Evolutionary conservation across 2,329 filamentous ascomycete species (phyloP).

Genomic region (Colletotrichum tofieldiae): DNA sequence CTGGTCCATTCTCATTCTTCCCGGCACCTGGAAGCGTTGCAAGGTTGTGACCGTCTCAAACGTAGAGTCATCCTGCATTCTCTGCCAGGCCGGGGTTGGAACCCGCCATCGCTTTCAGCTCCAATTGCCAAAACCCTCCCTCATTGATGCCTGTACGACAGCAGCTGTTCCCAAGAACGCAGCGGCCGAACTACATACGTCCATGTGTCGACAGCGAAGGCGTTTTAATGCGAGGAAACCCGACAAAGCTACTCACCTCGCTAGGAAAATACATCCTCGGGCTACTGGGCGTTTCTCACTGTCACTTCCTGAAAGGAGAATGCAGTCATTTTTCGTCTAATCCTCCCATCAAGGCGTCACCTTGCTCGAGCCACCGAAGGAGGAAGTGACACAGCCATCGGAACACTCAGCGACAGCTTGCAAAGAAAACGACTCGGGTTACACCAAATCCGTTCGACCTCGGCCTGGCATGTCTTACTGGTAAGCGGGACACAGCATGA

Average conservation of each 20-base stretch:
- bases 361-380: not conserved
- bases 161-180: not conserved
- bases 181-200: not conserved
- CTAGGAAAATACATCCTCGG: not conserved
- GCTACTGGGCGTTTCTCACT: not conserved
- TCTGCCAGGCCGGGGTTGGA: not conserved
- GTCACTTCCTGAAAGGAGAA: not conserved
- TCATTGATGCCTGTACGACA: too few species aligned
- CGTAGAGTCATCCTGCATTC: not conserved
- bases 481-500: not conserved
- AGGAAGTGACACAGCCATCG: not conserved
- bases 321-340: not conserved
- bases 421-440: not conserved
- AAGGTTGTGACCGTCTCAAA: not conserved
- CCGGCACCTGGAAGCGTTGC: not conserved
- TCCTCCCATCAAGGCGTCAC: not conserved
- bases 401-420: constrained; percentile 3
- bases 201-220: not conserved
- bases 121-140: too few species aligned
- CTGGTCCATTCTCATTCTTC: not conserved
- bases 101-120: not conserved
- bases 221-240: not conserved
- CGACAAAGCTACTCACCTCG: not conserved
- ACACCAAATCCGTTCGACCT: not conserved
- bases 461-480: not conserved